Conservation (phyloP, 1,139 yeast genomes). For the Geotrichum aggregatum region DNA sequence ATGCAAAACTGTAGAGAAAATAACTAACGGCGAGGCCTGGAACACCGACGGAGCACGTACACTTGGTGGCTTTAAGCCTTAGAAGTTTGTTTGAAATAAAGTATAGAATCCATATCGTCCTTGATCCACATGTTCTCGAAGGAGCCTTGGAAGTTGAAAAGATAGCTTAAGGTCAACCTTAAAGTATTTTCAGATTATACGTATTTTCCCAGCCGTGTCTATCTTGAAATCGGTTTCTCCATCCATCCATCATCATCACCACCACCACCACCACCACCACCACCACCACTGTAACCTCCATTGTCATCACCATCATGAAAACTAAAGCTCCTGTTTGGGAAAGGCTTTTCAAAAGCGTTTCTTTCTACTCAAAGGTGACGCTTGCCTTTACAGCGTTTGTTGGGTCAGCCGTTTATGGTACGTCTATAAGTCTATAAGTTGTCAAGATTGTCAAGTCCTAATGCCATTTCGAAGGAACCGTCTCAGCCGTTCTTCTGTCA, state of each 20-base stretch:
- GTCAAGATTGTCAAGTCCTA: background rate
- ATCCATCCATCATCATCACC: no score
- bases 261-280: background rate
- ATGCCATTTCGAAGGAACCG: constrained; percentile 5
- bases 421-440: background rate
- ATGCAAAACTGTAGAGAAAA: constrained; percentile 45
- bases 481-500: constrained; percentile 14
- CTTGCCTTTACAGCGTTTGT: constrained; percentile 12
- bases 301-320: no score
- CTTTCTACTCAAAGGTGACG: constrained; percentile 13
- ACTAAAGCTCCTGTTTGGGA: constrained; percentile 3
- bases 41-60: constrained; percentile 11
- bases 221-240: no score
- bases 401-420: constrained; percentile 20
- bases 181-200: no score
- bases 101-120: no score
- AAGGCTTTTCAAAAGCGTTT: background rate
- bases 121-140: no score
- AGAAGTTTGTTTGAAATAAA: background rate
- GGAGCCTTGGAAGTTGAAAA: no score
- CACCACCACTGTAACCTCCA: no score
- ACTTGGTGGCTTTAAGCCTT: constrained; percentile 11
- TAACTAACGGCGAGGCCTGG: constrained; percentile 36
- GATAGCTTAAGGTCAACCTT: no score
- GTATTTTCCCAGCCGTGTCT: no score